These are phyloP conservation scores for Areca catechu DNA, from an alignment of 176 grass and related monocot genomes.

Conservation along the genomic window DNA sequence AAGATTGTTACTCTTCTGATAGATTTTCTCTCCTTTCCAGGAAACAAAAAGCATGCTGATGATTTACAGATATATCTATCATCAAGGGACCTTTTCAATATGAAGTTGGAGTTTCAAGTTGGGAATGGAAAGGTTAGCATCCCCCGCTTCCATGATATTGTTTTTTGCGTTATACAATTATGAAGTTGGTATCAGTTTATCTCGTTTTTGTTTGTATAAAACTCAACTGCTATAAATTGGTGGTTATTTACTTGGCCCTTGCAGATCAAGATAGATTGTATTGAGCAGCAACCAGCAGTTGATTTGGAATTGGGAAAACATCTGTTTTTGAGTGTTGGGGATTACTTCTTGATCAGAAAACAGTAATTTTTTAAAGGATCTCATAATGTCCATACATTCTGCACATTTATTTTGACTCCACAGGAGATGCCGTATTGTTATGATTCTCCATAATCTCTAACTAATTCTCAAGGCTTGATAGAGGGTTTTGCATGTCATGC, in stretches of 20 bases:
- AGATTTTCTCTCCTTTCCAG: slow-evolving; percentile 12
- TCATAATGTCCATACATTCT: too few relatives aligned
- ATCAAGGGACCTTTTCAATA: slow-evolving; percentile 58
- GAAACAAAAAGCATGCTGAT: slow-evolving; percentile 50
- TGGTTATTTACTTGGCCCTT: slow-evolving; percentile 7
- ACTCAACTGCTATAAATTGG: neutral
- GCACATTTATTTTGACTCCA: too few relatives aligned
- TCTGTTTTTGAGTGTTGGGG: slow-evolving; percentile 63
- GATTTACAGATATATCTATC: slow-evolving; percentile 50
- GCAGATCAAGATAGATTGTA: slow-evolving; percentile 53
- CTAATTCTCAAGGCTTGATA: too few relatives aligned
- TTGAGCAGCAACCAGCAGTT: slow-evolving; percentile 55
- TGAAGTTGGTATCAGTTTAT: too few relatives aligned
- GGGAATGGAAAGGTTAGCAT: slow-evolving; percentile 67
- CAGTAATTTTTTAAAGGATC: too few relatives aligned
- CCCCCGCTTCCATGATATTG: neutral
- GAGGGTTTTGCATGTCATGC: too few relatives aligned
- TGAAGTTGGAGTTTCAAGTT: slow-evolving; percentile 63
- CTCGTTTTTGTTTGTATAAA: neutral
- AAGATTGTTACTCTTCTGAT: neutral
- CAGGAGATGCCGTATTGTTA: too few relatives aligned
- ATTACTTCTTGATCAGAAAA: slow-evolving; percentile 35
- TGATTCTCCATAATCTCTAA: too few relatives aligned
- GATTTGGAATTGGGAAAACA: slow-evolving; percentile 53
- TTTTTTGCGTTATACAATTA: neutral